Evolutionary conservation across 129 eudicot genomes (phyloP), one percentile per base, ranked within the genome.

Genomic region (Flaveria ramosissima): DNA sequence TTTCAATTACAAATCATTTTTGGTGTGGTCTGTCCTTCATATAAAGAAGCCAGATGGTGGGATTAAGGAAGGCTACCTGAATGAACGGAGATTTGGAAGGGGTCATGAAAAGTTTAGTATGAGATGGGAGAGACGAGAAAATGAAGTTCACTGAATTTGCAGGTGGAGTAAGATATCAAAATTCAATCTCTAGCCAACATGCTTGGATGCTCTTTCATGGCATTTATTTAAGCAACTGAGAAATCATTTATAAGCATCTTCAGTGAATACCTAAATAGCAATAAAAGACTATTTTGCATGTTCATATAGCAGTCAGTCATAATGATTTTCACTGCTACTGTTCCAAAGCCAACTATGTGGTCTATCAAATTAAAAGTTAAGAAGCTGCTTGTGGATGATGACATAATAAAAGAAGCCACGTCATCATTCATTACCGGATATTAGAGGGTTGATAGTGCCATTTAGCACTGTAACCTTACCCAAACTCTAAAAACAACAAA

Each of bases 221-320:
- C 52, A 47, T 47, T 16, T 62, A 27, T 15, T 56, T 57, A 21
- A 57, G 19, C 64, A 57, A 21, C 30, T 57, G 32, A 20, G 14
- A 57, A 57, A 57, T 20, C 64, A 57, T 21, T 10, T 57, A 57
- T 21, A 57, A 57, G 32, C 64, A 57, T 21, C 64, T 57, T 57
- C 16, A 13, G 23, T 57, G 64, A 57, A 57, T 9, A 24, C 26
- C 15, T 21, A 57, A 9, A 20, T 57, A 57, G 64, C 64, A 57
- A 57, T 21, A 21, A 21, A 20, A 57, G 13, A 2, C 32, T 57
- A 57, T 21, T 32, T 57, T 57, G 64, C 30, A 21, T 57, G 5
- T 27, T 21, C 14, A 57, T 57, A 14, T 21, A 21, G 64, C 64
- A 57, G 64, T 57, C 15, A 21, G 8, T 9, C 30, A 21, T 2